Evolutionary conservation across 306 rosid genomes (phyloP).

Genomic region (Vigna radiata): DNA sequence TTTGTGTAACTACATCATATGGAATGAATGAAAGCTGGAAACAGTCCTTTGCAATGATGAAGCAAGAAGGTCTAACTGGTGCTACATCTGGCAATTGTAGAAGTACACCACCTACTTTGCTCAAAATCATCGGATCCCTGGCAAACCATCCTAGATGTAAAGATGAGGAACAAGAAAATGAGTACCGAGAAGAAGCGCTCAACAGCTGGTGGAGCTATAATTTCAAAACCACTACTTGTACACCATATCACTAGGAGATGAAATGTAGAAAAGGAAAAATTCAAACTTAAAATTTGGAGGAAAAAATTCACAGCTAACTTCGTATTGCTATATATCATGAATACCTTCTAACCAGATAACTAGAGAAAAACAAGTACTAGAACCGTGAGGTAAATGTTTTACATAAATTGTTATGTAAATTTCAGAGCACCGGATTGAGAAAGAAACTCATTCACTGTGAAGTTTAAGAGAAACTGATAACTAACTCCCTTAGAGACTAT

Average conservation of each 20-base stretch:
- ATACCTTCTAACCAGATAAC: neutral
- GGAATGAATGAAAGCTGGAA: conserved; percentile 77
- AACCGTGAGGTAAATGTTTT: conserved; percentile 6
- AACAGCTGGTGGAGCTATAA: conserved; percentile 4
- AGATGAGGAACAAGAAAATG: conserved; percentile 45
- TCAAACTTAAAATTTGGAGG: neutral
- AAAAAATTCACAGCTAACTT: conserved; percentile 9
- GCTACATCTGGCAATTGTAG: conserved; percentile 55
- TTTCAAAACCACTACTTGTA: conserved; percentile 22
- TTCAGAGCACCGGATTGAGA: neutral
- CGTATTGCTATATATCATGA: conserved; percentile 6
- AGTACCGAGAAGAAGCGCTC: conserved; percentile 19
- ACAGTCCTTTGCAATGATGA: conserved; percentile 86
- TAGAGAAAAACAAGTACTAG: conserved; percentile 6
- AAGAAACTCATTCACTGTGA: neutral
- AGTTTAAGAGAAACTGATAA: conserved; percentile 1
- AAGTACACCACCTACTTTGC: conserved; percentile 67
- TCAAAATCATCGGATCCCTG: conserved; percentile 73
- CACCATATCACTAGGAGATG: conserved; percentile 2
- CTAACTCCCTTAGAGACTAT: neutral
- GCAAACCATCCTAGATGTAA: conserved; percentile 90
- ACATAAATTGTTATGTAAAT: neutral
- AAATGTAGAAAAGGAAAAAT: neutral
- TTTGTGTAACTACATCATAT: conserved; percentile 47
- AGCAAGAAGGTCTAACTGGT: conserved; percentile 56